Evolutionary conservation across 768 basidiomycete species (phyloP).

Genomic region (Lactarius trivialis): DNA sequence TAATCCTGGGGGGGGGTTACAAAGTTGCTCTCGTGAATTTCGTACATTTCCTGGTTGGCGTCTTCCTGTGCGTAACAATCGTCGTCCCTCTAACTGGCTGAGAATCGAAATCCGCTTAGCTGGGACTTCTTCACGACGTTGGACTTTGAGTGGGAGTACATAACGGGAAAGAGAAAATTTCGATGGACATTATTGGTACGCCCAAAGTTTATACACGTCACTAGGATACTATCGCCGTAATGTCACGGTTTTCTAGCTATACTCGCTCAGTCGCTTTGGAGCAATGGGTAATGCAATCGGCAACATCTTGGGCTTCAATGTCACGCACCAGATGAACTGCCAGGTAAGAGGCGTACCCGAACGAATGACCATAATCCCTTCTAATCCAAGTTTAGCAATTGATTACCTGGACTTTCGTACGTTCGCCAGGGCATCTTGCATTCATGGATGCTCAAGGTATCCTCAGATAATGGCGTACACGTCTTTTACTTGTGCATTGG

Average conservation of each 20-base stretch:
- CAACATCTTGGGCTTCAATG: constrained; percentile 1
- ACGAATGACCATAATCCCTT: background rate
- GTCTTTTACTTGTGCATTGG: constrained; percentile 2
- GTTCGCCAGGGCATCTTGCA: background rate
- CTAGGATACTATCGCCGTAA: background rate
- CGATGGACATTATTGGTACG: constrained; percentile 13
- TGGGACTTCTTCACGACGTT: constrained; percentile 15
- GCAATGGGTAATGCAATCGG: background rate
- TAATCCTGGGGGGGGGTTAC: background rate
- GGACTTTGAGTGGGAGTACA: constrained; percentile 1
- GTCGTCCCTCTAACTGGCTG: background rate
- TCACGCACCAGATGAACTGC: constrained; percentile 1
- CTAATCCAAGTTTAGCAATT: background rate
- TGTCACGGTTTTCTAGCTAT: background rate
- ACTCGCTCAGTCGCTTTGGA: constrained; percentile 3
- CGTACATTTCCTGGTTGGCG: background rate
- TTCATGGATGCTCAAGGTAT: background rate
- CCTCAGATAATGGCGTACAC: background rate
- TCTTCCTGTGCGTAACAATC: background rate
- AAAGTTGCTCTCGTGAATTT: background rate
- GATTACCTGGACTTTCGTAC: constrained; percentile 6
- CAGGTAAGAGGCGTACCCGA: constrained; percentile 3
- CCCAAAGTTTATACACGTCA: background rate
- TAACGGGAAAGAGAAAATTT: constrained; percentile 2
- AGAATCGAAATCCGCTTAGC: background rate